These are phyloP conservation scores for Cutaneotrichosporon spelunceum DNA, from an alignment of 1,284 basidiomycete species.

Conservation along the genomic window DNA sequence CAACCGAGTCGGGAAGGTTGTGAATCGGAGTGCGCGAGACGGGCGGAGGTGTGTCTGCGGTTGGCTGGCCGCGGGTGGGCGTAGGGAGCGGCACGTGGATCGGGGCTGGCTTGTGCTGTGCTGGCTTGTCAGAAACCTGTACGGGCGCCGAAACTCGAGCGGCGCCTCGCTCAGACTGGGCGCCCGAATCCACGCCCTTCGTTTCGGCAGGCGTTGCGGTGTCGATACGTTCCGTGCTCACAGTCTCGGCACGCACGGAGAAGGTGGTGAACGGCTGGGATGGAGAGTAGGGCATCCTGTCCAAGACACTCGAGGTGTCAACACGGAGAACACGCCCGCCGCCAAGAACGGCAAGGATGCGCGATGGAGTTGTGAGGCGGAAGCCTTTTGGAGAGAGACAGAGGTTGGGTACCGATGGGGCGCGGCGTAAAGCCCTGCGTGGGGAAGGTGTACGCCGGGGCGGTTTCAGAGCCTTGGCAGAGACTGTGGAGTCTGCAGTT, in stretches of 20 bases:
- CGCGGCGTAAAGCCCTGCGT: slow-evolving; percentile 1
- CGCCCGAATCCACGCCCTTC: background rate
- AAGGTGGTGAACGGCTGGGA: background rate
- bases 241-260: slow-evolving; percentile 7
- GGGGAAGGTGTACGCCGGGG: slow-evolving; percentile 5
- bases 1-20: background rate
- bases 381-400: background rate
- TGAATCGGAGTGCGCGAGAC: background rate
- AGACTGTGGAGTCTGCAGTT: background rate
- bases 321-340: slow-evolving; percentile 19
- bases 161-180: slow-evolving; percentile 12
- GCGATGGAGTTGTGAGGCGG: slow-evolving; percentile 11
- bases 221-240: slow-evolving; percentile 20
- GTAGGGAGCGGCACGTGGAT: slow-evolving; percentile 15
- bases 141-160: slow-evolving; percentile 2
- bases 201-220: background rate
- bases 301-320: slow-evolving; percentile 8
- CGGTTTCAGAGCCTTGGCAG: background rate
- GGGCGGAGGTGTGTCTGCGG: slow-evolving; percentile 1
- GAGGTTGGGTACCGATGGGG: background rate
- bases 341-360: slow-evolving; percentile 19
- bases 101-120: background rate
- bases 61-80: slow-evolving; percentile 6
- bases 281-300: slow-evolving; percentile 20
- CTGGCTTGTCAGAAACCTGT: background rate